Evolutionary conservation across 768 basidiomycete genomes (phyloP).

Genomic region (Boletus vermiculosoides): DNA sequence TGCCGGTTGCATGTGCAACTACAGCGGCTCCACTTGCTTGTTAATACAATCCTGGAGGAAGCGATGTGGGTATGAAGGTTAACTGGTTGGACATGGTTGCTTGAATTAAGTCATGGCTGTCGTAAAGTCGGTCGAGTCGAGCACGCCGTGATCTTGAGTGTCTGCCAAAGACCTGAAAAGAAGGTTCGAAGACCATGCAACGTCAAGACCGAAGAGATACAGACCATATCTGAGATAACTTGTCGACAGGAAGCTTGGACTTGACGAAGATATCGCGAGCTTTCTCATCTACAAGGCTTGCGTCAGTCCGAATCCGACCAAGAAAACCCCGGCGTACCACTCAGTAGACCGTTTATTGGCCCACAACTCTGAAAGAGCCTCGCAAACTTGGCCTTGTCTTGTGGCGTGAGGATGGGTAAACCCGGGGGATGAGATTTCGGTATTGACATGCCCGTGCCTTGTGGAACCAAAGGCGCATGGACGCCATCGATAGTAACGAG

Average conservation of each 20-base stretch:
- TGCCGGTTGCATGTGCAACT: slow-evolving; percentile 55
- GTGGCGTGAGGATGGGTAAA: slow-evolving; percentile 68
- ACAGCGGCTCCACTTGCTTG: slow-evolving; percentile 57
- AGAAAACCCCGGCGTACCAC: slow-evolving; percentile 48
- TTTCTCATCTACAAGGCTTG: slow-evolving; percentile 58
- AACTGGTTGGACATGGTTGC: slow-evolving; percentile 81
- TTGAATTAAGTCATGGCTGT: slow-evolving; percentile 96
- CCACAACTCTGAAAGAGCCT: slow-evolving; percentile 71
- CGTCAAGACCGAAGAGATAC: slow-evolving; percentile 21
- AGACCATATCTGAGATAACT: slow-evolving; percentile 91
- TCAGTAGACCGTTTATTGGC: slow-evolving; percentile 74
- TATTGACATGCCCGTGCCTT: slow-evolving; percentile 52
- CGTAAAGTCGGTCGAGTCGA: slow-evolving; percentile 86
- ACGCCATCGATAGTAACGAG: slow-evolving; percentile 78
- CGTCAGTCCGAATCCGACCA: neutral
- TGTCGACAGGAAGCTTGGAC: slow-evolving; percentile 82
- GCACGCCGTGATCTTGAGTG: slow-evolving; percentile 83
- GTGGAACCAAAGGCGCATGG: slow-evolving; percentile 48
- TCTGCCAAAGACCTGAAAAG: slow-evolving; percentile 82
- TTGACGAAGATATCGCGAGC: slow-evolving; percentile 89
- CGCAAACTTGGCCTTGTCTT: slow-evolving; percentile 84
- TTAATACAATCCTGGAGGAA: slow-evolving; percentile 86
- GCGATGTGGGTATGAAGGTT: slow-evolving; percentile 62
- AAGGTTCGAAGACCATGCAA: neutral
- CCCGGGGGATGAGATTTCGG: slow-evolving; percentile 59